Base-by-base conservation (phyloP, 2,329 filamentous ascomycete genomes). In the Exophiala alcalophila region DNA sequence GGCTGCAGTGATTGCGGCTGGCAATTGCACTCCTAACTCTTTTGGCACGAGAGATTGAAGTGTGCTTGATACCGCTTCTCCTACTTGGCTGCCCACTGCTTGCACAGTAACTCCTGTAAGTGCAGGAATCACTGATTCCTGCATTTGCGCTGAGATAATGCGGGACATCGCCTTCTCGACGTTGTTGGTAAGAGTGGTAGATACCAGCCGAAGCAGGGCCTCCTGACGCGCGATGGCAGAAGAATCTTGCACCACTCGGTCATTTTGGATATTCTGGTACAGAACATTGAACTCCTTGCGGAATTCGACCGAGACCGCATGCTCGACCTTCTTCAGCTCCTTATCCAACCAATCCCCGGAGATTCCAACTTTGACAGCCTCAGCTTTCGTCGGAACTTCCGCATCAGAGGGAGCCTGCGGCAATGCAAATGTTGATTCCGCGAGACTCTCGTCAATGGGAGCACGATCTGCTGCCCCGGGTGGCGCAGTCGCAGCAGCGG, bases 121-220 rank as follows among this genome's bases (percentile, higher is more conserved):
- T 21, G 81, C 73, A 8, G 92, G 91, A 38, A 95, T 71, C 30
- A 96, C 79, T 10, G 81, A 75, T 41, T 81, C 75, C 49, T 86
- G 78, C 53, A 95, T 86, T 62, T 85, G 84, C 33, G 81, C 76
- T 32, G 80, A 78, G 36, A 95, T 82, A 54, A 94, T 86, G 48
- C 80, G 81, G 48, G 81, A 74, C 25, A 96, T 74, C 15, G 86
- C 86, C 57, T 84, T 82, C 63, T 87, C 82, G 16, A 86, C 78
- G 43, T 86, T 86, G 47, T 83, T 80, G 8, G 78, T 79, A 30
- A 87, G 65, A 2, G 83, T 85, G 49, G 71, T 77, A 1, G 82
- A 85, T 3, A 86, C 78, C 39, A 86, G 65, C 19, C 80, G 78
- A 29, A 87, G 72, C 14, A 86, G 72, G 27, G 81, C 78, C 54